Evolutionary conservation across 2,329 filamentous ascomycete genomes (phyloP), one percentile per base, ranked within the genome.

Genomic region (Colletotrichum sp.): DNA sequence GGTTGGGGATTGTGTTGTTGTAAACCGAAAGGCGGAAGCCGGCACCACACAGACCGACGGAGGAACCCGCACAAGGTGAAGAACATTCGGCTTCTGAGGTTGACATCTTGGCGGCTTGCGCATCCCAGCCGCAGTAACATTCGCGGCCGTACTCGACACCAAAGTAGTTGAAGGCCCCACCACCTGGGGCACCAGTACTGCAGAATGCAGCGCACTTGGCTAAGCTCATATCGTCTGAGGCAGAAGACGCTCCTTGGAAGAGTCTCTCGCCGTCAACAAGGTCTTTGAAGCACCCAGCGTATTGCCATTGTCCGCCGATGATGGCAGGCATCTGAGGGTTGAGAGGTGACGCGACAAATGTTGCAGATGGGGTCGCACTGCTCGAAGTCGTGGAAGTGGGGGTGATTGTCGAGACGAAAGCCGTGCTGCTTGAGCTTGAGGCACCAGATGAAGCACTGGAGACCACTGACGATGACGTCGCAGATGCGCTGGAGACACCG

Each of bases 131-230:
- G 60, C 79, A 80, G 74, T 63, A 79, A 49, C 78, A 79, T 59
- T 80, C 79, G 18, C 79, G 69, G 24, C 79, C 75, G 21, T 80
- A 80, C 28, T 80, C 78, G 9, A 79, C 77, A 21, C 80, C 79
- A 52, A 82, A 81, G 69, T 78, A 81, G 63, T 81, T 82, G 75
- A 78, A 82, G 0, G 71, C 71, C 2, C 73, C 64, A 67, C 72
- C 75, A 39, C 79, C 78, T 26, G 75, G 77, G 6, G 71, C 62
- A 2, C 70, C 76, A 7, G 30, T 59, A 44, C 74, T 77, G 49
- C 81, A 82, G 67, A 79, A 81, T 26, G 75, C 52, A 9, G 80
- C 81, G 39, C 81, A 82, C 4, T 72, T 60, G 36, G 79, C 78
- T 4, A 81, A 75, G 3, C 79, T 80, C 75, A 80, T 81, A 18